These are phyloP conservation scores for Nicotiana obtusifolia DNA, from an alignment of 257 asterid species.

Conservation along the genomic window DNA sequence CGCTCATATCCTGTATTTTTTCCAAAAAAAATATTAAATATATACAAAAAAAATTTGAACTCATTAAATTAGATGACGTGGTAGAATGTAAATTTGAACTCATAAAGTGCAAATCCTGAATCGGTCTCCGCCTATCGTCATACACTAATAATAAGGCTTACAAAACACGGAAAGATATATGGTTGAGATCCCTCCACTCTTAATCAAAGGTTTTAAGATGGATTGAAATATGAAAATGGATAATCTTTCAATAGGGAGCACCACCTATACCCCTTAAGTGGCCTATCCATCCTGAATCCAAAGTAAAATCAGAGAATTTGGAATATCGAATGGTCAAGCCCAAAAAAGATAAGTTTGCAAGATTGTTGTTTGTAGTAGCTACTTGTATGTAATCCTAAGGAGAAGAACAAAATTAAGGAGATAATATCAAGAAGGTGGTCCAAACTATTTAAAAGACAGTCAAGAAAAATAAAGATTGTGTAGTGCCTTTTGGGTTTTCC, in stretches of 20 bases:
- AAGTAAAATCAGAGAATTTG: background rate
- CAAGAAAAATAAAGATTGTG: background rate
- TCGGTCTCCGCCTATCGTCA: background rate
- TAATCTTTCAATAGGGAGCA: too few relatives aligned
- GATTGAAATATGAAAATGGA: background rate
- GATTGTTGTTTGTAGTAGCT: background rate
- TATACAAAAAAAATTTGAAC: too few relatives aligned
- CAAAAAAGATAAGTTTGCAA: background rate
- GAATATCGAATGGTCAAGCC: background rate
- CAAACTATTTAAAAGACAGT: background rate
- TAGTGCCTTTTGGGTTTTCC: background rate
- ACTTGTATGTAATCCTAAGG: background rate
- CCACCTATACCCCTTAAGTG: background rate
- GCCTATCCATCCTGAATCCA: background rate
- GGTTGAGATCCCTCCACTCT: background rate
- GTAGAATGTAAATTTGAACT: too few relatives aligned
- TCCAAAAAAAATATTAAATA: too few relatives aligned
- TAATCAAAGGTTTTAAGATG: background rate
- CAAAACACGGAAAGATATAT: too few relatives aligned
- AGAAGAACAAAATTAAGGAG: too few relatives aligned
- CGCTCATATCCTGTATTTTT: too few relatives aligned
- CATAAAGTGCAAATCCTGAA: too few relatives aligned
- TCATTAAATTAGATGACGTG: too few relatives aligned
- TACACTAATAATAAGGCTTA: background rate
- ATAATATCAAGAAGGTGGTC: background rate